Conservation (phyloP, 257 asterid genomes). For the Primulina tabacum region DNA sequence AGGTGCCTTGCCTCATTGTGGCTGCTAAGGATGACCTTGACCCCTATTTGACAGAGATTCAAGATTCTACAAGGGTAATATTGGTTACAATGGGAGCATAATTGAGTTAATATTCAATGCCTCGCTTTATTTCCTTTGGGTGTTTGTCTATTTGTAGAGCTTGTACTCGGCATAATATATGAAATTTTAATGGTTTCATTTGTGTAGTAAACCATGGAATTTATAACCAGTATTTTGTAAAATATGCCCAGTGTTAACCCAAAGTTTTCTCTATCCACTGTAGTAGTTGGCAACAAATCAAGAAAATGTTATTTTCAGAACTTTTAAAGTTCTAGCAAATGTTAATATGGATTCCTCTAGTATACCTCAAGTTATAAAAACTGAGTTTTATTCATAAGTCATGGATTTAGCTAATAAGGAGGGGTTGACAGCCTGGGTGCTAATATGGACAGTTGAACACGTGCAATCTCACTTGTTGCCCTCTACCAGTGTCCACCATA, state of each 20-base stretch:
- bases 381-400: background rate
- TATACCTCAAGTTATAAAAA: slow-evolving; percentile 2
- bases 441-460: background rate
- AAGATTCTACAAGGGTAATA: slow-evolving; percentile 89
- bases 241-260: background rate
- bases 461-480: background rate
- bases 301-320: background rate
- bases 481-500: background rate
- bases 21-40: slow-evolving; percentile 94
- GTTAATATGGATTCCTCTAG: too few species aligned
- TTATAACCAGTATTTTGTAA: background rate
- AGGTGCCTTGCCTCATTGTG: slow-evolving; percentile 92
- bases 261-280: background rate
- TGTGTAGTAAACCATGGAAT: background rate
- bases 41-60: slow-evolving; percentile 76
- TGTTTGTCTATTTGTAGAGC: background rate
- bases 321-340: background rate
- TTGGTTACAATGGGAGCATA: slow-evolving; percentile 8
- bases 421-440: background rate
- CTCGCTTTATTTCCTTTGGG: background rate
- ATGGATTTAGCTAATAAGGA: background rate
- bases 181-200: slow-evolving; percentile 16
- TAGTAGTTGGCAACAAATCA: background rate
- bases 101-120: background rate
- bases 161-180: slow-evolving; percentile 3